Evolutionary conservation across 1,139 yeast species (phyloP), one percentile per base, ranked within the genome.

Genomic region (Suhomyces panamericanus): DNA sequence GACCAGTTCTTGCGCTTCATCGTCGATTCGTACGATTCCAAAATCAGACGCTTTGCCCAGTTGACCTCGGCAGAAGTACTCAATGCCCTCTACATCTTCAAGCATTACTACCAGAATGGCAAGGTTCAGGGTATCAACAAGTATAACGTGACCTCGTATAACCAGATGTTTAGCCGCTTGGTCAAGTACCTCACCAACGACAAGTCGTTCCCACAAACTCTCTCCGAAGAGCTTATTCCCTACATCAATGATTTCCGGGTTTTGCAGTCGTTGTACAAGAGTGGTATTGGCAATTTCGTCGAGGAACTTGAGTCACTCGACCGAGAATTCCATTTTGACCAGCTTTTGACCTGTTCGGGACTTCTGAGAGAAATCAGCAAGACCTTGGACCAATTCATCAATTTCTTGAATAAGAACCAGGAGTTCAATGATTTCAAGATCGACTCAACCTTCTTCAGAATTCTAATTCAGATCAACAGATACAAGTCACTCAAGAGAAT

Each of bases 41-140:
- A 63, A 42, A 53, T 65, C 42, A 48, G 43, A 5, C 46, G 45
- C 8, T 63, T 66, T 40, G 51, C 49, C 16, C 66, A 67, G 42
- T 58, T 69, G 46, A 63, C 68, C 7, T 42, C 64, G 8, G 46
- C 58, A 9, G 73, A 69, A 47, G 46, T 66, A 6, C 53, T 60
- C 44, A 68, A 64, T 49, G 56, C 61, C 9, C 49, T 67, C 31
- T 64, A 62, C 48, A 57, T 64, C 24, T 68, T 66, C 54, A 63
- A 61, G 44, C 62, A 64, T 37, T 52, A 50, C 44, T 61, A 62
- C 44, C 42, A 45, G 37, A 59, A 60, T 41, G 56, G 55, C 31
- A 58, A 60, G 39, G 46, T 65, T 22, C 40, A 42, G 14, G 41
- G 48, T 4, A 52, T 64, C 33, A 54, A 48, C 39, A 49, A 49